Base-by-base conservation (phyloP, 139 green algal species). In the Coelastrella sp. region DNA sequence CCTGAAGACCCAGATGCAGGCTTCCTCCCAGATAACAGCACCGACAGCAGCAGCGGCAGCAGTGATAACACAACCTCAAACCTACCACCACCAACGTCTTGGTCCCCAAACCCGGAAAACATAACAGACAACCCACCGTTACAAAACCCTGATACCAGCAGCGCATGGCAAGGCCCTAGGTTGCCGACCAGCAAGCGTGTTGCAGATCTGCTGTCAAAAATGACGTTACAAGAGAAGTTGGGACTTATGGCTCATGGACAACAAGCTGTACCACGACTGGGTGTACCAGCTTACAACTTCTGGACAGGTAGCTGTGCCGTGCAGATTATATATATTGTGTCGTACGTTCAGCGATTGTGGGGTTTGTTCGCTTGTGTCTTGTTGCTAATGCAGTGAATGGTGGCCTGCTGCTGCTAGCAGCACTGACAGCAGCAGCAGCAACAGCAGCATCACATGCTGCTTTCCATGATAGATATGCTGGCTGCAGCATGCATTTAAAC, bases 1-100 rank as follows among this genome's bases (percentile, higher is more conserved):
- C 53, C 53, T 27, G 19, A 32, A 64, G 53, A 64, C 5, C 53
- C 53, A 34, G 53, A 64, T 64, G 53, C 53, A 13, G 17, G 17
- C 6, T n/a, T 64, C 6, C 37, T 19, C 37, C 40, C 1, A 30
- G 45, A 41, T 17, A 71, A 6, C n/a, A 41, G 5, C 66, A 74
- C 19, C 66, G 50, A 35, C 35, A 74, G 66, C 66, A 69, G 30
- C 62, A 74, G 35, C 66, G 34, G 35, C 66, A 74, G 35, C 66
- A 74, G 66, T 41, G 43, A 50, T 11, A 62, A 15, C 5, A 69
- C 62, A 69, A n/a, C n/a, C n/a, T n/a, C n/a, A n/a, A n/a, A n/a
- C n/a, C 7, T 27, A 64, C 27, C 4, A 32, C 53, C n/a, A n/a
- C n/a, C 17, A 64, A 19, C 53, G 6, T 34, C n/a, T n/a, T n/a